phyloP scores from a whole-genome alignment of 352 stramenopile species.

The Pythium periplocum region DNA sequence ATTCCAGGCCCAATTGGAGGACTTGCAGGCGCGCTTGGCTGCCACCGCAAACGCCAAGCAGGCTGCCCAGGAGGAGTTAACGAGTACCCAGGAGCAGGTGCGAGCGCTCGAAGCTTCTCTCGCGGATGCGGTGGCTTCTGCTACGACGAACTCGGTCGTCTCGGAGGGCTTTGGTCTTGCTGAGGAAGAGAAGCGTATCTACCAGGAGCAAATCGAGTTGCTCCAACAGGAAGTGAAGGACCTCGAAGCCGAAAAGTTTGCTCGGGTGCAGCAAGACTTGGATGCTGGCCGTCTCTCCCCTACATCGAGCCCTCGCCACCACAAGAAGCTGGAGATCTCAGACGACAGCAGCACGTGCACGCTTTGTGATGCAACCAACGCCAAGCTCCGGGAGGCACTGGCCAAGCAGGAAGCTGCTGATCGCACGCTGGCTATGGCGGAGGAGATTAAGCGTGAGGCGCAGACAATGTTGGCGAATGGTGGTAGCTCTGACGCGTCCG shows the following conservation, averaged over 20 bases:
- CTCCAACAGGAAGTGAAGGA: conserved; percentile 50
- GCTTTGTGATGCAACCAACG: conserved; percentile 9
- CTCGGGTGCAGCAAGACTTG: conserved; percentile 34
- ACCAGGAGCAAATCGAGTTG: conserved; percentile 44
- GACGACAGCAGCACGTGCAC: conserved; percentile 6
- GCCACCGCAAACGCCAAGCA: conserved; percentile 23
- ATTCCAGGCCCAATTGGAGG: conserved; percentile 33
- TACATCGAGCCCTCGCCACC: conserved; percentile 16
- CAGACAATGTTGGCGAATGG: conserved; percentile 32
- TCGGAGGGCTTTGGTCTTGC: conserved; percentile 13
- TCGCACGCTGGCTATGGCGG: conserved; percentile 35
- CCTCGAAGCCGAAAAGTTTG: conserved; percentile 46
- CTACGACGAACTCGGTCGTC: background rate
- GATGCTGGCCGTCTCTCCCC: conserved; percentile 23
- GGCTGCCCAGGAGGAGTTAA: conserved; percentile 21
- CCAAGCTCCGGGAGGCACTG: conserved; percentile 2
- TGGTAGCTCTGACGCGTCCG: conserved; percentile 5
- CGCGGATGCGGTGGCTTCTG: background rate
- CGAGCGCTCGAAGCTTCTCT: conserved; percentile 30
- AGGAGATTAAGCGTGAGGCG: conserved; percentile 56
- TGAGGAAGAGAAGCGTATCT: conserved; percentile 53
- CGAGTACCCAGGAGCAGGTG: conserved; percentile 21
- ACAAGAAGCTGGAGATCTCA: conserved; percentile 6
- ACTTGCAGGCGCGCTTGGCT: conserved; percentile 18
- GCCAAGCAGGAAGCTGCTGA: conserved; percentile 39